Evolutionary conservation across 2,329 filamentous ascomycete species (phyloP).

Genomic region (Neopestalotiopsis clavispora): DNA sequence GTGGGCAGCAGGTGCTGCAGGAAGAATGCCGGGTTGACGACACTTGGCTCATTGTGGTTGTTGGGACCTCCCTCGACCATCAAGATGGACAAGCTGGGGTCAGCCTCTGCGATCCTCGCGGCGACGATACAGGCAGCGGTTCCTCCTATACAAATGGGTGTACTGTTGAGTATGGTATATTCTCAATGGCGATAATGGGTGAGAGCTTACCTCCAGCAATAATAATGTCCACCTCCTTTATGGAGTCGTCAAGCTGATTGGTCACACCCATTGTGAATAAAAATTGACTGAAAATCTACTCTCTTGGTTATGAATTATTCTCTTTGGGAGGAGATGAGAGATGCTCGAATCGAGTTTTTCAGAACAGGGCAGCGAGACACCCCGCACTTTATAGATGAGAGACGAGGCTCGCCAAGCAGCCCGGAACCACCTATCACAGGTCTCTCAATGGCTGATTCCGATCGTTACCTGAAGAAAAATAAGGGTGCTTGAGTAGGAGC

Average conservation of each 20-base stretch:
- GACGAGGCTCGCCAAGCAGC: background rate
- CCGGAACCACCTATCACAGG: background rate
- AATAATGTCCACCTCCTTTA: constrained; percentile 23
- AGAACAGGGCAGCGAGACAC: background rate
- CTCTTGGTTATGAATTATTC: background rate
- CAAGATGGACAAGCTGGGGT: constrained; percentile 50
- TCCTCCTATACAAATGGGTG: constrained; percentile 34
- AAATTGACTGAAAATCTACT: background rate
- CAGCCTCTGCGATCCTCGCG: constrained; percentile 54
- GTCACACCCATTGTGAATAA: constrained; percentile 13
- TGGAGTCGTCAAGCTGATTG: constrained; percentile 13
- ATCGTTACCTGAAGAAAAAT: background rate
- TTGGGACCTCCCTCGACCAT: constrained; percentile 59
- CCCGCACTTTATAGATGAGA: background rate
- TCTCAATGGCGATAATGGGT: background rate
- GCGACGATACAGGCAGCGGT: constrained; percentile 55
- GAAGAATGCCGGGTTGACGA: constrained; percentile 57
- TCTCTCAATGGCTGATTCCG: background rate
- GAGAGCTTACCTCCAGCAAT: constrained; percentile 23
- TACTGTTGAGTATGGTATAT: background rate
- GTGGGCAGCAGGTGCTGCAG: constrained; percentile 51
- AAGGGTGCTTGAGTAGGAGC: background rate
- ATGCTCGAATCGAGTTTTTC: background rate
- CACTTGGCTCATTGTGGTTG: constrained; percentile 52
- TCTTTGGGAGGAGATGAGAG: background rate